phyloP scores from a whole-genome alignment of 306 rosid species.

The Arachis stenosperma region DNA sequence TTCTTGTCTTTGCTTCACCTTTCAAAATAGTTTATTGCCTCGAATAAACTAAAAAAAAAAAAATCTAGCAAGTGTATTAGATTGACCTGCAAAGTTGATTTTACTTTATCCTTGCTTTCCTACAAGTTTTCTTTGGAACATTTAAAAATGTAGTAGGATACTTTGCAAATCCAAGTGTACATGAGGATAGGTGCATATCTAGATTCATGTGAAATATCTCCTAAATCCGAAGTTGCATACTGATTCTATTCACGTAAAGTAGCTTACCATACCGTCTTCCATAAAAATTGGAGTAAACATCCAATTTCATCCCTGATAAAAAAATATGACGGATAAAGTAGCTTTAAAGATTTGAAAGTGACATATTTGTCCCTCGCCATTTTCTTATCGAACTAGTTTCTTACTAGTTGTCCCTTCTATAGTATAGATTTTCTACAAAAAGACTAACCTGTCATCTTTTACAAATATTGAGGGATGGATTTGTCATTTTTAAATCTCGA shows the following conservation, averaged over 20 bases:
- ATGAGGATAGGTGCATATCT: background rate
- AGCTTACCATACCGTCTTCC: background rate
- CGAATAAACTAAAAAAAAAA: background rate
- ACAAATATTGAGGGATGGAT: no score
- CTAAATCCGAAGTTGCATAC: background rate
- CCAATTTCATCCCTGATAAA: no score
- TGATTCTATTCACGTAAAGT: background rate
- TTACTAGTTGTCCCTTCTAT: no score
- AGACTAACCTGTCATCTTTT: no score
- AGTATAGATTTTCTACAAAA: no score
- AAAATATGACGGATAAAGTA: no score
- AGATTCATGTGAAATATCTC: background rate
- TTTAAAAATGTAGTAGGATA: background rate
- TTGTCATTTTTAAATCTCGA: no score
- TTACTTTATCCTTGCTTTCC: background rate
- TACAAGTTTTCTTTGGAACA: background rate
- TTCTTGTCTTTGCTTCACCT: slow-evolving; percentile 1
- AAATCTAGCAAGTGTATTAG: background rate
- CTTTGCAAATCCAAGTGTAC: background rate
- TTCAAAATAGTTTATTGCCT: background rate
- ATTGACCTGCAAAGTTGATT: background rate
- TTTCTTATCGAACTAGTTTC: no score
- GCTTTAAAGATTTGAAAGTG: no score
- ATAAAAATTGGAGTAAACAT: no score
- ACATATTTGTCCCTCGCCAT: no score